phyloP scores from a whole-genome alignment of 352 stramenopile genomes.

The Pythium brachiatum region DNA sequence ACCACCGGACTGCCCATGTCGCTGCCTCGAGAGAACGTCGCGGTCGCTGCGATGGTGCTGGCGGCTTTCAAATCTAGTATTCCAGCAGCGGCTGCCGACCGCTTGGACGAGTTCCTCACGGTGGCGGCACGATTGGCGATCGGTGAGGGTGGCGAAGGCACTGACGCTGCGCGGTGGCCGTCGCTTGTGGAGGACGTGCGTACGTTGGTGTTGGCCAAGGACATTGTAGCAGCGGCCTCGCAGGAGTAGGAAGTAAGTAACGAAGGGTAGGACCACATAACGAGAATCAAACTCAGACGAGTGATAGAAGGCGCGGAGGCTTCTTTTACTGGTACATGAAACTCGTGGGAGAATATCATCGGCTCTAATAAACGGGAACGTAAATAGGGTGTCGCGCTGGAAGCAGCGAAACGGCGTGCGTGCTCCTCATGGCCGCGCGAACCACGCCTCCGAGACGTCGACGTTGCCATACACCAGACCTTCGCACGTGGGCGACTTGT shows the following conservation, averaged over 20 bases:
- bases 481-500: slow-evolving; percentile 78
- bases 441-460: slow-evolving; percentile 22
- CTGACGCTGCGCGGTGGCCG: slow-evolving; percentile 7
- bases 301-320: neutral
- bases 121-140: slow-evolving; percentile 8
- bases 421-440: slow-evolving; percentile 16
- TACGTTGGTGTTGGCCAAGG: slow-evolving; percentile 24
- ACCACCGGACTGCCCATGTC: slow-evolving; percentile 42
- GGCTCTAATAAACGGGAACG: slow-evolving; percentile 1
- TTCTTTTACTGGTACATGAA: slow-evolving; percentile 3
- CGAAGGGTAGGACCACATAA: neutral
- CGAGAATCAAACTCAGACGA: neutral
- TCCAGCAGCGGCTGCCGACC: slow-evolving; percentile 3
- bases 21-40: slow-evolving; percentile 39
- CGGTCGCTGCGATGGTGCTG: slow-evolving; percentile 41
- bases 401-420: no score
- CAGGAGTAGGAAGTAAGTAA: slow-evolving; percentile 3
- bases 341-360: slow-evolving; percentile 1
- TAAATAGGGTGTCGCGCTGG: neutral
- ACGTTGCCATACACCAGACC: slow-evolving; percentile 11
- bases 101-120: slow-evolving; percentile 8
- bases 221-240: slow-evolving; percentile 9
- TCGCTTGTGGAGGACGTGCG: slow-evolving; percentile 12
- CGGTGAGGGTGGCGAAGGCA: slow-evolving; percentile 13
- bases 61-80: slow-evolving; percentile 30